A percentile compares a stretch with the other conserved stretches of the same genome.
phyloP scores from a whole-genome alignment of 768 basidiomycete genomes.

The Pisolithus tinctorius region DNA sequence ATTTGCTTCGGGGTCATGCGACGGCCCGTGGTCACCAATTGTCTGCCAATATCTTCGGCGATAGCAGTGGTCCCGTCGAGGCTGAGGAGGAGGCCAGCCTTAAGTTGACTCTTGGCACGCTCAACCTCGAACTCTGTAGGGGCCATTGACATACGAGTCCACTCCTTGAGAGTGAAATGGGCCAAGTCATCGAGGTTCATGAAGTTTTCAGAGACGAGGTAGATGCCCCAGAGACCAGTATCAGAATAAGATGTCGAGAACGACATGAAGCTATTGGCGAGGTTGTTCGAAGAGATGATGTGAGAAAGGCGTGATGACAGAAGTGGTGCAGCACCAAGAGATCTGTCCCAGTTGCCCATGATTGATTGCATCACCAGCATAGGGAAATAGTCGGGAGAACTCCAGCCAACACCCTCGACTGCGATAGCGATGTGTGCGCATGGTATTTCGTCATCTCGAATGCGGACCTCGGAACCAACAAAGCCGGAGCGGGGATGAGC shows the following conservation, averaged over 20 bases:
- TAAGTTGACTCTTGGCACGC: slow-evolving; percentile 97
- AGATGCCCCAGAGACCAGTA: slow-evolving; percentile 98
- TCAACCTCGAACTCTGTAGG: slow-evolving; percentile 87
- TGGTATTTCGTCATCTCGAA: slow-evolving; percentile 86
- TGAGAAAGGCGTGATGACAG: slow-evolving; percentile 89
- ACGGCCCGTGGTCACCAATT: slow-evolving; percentile 89
- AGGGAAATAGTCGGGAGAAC: slow-evolving; percentile 97
- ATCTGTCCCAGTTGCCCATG: slow-evolving; percentile 99
- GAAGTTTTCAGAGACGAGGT: slow-evolving; percentile 92
- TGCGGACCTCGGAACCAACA: slow-evolving; percentile 89
- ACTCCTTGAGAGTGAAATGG: slow-evolving; percentile 93
- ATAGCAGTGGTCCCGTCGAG: slow-evolving; percentile 95
- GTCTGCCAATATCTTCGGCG: slow-evolving; percentile 98
- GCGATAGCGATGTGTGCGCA: slow-evolving; percentile 94
- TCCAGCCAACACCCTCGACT: slow-evolving; percentile 97
- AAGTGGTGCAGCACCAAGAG: slow-evolving; percentile 82
- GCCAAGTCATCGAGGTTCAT: slow-evolving; percentile 88
- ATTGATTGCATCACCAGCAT: slow-evolving; percentile 98
- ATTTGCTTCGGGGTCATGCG: slow-evolving; percentile 90
- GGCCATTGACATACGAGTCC: slow-evolving; percentile 88
- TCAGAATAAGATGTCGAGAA: slow-evolving; percentile 99
- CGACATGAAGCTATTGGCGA: slow-evolving; percentile 99
- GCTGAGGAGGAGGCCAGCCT: slow-evolving; percentile 84
- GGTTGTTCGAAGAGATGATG: slow-evolving; percentile 86
- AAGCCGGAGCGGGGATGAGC: slow-evolving; percentile 76